Percentiles rank a stretch among this genome's conserved stretches.
These are phyloP conservation scores for Metschnikowia sp. DNA, from an alignment of 805 yeast genomes.

Conservation along the genomic window DNA sequence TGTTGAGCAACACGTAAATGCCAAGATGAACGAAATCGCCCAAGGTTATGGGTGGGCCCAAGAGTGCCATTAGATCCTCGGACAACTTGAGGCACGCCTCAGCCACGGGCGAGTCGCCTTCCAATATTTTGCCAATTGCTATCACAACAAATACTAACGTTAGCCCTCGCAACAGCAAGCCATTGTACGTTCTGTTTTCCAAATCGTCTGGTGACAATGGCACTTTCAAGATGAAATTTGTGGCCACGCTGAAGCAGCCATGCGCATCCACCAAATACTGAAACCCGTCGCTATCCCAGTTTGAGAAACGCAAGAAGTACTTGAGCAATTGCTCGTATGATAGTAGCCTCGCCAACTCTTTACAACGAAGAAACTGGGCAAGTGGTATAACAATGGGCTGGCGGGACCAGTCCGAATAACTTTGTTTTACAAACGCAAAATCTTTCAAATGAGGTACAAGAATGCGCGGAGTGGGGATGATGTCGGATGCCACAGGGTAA, in stretches of 20 bases:
- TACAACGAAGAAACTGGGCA: neutral
- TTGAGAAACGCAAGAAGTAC: slow-evolving; percentile 8
- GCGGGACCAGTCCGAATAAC: slow-evolving; percentile 6
- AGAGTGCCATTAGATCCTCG: slow-evolving; percentile 2
- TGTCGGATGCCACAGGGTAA: slow-evolving; percentile 9
- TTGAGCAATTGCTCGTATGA: slow-evolving; percentile 4
- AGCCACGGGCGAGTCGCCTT: slow-evolving; percentile 4
- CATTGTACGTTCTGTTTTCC: slow-evolving; percentile 5
- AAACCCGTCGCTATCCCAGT: slow-evolving; percentile 9
- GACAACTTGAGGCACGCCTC: slow-evolving; percentile 8
- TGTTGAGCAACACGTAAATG: slow-evolving; percentile 10
- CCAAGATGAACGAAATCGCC: slow-evolving; percentile 14
- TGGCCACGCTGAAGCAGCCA: slow-evolving; percentile 13
- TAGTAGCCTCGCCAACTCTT: slow-evolving; percentile 3
- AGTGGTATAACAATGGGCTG: slow-evolving; percentile 4
- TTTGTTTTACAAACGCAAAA: slow-evolving; percentile 7
- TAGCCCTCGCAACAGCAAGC: slow-evolving; percentile 8
- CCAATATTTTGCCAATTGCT: slow-evolving; percentile 8
- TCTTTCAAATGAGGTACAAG: slow-evolving; percentile 7
- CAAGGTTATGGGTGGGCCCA: slow-evolving; percentile 9
- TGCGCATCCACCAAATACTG: slow-evolving; percentile 12
- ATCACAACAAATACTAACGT: slow-evolving; percentile 7
- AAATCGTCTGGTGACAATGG: neutral
- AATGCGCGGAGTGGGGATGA: slow-evolving; percentile 7
- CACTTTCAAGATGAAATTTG: slow-evolving; percentile 6